Conservation (phyloP, 1,139 yeast genomes). For the Eremothecium sinecaudum region DNA sequence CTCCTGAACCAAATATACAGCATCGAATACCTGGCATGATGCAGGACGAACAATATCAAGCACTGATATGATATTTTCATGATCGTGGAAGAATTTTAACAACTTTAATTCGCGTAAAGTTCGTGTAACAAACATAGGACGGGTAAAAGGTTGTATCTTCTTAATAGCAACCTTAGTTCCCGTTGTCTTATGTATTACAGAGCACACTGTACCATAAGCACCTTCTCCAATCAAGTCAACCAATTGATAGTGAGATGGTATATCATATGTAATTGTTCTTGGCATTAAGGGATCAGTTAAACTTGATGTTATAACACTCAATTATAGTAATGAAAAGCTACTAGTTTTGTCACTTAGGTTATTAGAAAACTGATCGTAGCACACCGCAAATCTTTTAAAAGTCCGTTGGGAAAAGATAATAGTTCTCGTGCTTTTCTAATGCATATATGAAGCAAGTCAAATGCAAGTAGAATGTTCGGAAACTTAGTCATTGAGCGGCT, state of each 20-base stretch:
- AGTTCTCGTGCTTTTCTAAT: too few relatives aligned
- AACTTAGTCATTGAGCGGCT: too few relatives aligned
- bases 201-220: conserved; percentile 92
- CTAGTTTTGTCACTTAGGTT: too few relatives aligned
- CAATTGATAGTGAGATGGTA: conserved; percentile 78
- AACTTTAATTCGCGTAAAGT: conserved; percentile 84
- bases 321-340: too few relatives aligned
- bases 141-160: conserved; percentile 82
- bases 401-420: too few relatives aligned
- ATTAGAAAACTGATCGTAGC: too few relatives aligned
- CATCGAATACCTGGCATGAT: conserved; percentile 55
- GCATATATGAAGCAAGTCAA: too few relatives aligned
- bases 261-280: conserved; percentile 67
- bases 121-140: conserved; percentile 77
- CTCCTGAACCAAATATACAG: conserved; percentile 63
- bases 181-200: conserved; percentile 71
- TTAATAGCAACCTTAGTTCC: conserved; percentile 82
- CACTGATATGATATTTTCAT: conserved; percentile 84
- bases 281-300: too few relatives aligned
- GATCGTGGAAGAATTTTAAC: conserved; percentile 79
- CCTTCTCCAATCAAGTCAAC: conserved; percentile 89
- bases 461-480: too few relatives aligned
- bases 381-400: too few relatives aligned
- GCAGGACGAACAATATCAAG: conserved; percentile 81
- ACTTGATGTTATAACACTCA: too few relatives aligned